Conservation (phyloP, 1,139 yeast genomes). For the Blastobotrys ciferrii region DNA sequence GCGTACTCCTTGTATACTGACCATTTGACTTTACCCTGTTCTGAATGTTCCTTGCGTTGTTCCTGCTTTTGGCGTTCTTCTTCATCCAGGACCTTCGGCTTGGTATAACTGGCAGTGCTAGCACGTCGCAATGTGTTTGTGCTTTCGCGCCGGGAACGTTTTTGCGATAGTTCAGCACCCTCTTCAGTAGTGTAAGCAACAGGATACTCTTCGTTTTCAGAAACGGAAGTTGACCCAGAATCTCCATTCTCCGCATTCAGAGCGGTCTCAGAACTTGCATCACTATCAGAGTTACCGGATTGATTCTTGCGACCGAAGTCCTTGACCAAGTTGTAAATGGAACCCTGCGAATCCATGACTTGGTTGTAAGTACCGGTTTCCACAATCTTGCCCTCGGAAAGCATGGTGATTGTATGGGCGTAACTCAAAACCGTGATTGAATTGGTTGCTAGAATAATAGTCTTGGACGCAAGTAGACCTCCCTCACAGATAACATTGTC, state of each 20-base stretch:
- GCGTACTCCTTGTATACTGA: slow-evolving; percentile 80
- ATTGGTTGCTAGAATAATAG: slow-evolving; percentile 84
- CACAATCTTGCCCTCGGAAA: slow-evolving; percentile 70
- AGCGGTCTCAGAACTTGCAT: slow-evolving; percentile 18
- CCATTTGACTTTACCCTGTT: slow-evolving; percentile 95
- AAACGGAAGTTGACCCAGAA: background rate
- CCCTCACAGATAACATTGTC: slow-evolving; percentile 76
- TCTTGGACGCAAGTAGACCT: slow-evolving; percentile 74
- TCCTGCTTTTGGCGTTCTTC: slow-evolving; percentile 31
- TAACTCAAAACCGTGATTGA: slow-evolving; percentile 78
- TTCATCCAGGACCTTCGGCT: slow-evolving; percentile 38
- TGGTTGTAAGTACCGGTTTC: slow-evolving; percentile 75
- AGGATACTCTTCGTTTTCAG: slow-evolving; percentile 7
- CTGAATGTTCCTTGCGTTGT: slow-evolving; percentile 61
- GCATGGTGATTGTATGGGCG: slow-evolving; percentile 71
- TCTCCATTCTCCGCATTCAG: slow-evolving; percentile 11
- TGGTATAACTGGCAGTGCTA: slow-evolving; percentile 55
- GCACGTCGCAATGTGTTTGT: slow-evolving; percentile 64
- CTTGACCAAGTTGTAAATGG: slow-evolving; percentile 61
- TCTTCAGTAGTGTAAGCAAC: slow-evolving; percentile 11
- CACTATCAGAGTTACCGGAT: slow-evolving; percentile 7
- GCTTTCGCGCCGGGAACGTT: slow-evolving; percentile 32
- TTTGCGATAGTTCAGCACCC: background rate
- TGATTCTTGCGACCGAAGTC: slow-evolving; percentile 64
- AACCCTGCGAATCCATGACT: slow-evolving; percentile 50